Base-by-base conservation (phyloP, 2,329 filamentous ascomycete genomes). In the Aspergillus tubingensis region DNA sequence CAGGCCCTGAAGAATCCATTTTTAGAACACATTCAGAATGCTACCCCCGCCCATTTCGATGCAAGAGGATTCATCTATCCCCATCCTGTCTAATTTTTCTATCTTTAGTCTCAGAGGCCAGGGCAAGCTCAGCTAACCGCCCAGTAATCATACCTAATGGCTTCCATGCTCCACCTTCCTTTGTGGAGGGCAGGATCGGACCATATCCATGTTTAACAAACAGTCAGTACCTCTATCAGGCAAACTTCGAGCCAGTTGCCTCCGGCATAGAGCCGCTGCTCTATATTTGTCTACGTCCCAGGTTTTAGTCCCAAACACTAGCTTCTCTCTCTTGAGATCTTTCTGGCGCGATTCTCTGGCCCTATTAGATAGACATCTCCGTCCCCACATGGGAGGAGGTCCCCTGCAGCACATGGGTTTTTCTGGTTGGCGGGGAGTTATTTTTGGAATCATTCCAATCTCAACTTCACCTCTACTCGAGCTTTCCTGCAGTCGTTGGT, bases 371-470 rank as follows among this genome's bases (percentile, higher is more conserved):
- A 25, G 41, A 15, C 38, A 17, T 41, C 21, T 21, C 17, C 25
- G 50, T 49, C 21, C 15, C 47, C 47, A 49, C 47, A 27, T 30
- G 7, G 23, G 47, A 30, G 21, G 23, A 49, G 19, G 30, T 27
- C 47, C 47, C 23, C 47, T 49, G 47, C 47, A 49, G 47, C 47
- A 30, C 47, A 27, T 30, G 23, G 47, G 8, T 8, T 7, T 7
- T 11, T 27, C 47, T 30, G 27, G 21, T 21, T 48, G 43, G 43
- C 27, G 27, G 47, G 53, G 38, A 49, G 38, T 39, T 60, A 56
- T 52, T 56, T 56, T 60, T 56, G 51, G 58, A 52, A 60, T 19
- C 47, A 32, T 48, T 44, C 47, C 52, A 60, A 60, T 60, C 44
- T 60, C 44, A 56, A 60, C 53, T 44, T 56, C 58, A 56, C 17